Percentiles rank a stretch among this genome's conserved stretches.
Evolutionary conservation across 208 protist genomes (phyloP).

Genomic region (Trypanosoma conorhini): DNA sequence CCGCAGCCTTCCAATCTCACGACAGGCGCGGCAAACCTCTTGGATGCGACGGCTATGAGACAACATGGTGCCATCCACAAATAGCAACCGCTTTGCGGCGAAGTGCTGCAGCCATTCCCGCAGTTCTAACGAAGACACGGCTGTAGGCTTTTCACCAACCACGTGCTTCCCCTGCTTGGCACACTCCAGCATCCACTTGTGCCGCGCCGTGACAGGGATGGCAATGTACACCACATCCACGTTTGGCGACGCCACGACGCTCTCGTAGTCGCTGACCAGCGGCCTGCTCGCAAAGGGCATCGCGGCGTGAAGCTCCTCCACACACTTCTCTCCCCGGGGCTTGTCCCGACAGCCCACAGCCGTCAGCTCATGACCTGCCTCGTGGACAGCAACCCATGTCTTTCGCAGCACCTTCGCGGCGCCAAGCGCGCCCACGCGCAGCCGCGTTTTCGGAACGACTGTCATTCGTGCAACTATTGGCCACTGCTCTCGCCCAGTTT

Average conservation of each 20-base stretch:
- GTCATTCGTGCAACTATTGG: slow-evolving; percentile 3
- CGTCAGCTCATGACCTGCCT: slow-evolving; percentile 43
- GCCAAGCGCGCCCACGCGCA: slow-evolving; percentile 57
- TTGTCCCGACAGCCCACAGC: slow-evolving; percentile 49
- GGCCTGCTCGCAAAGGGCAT: slow-evolving; percentile 18
- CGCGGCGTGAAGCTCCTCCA: slow-evolving; percentile 22
- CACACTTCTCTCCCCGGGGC: slow-evolving; percentile 23
- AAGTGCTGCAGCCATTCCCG: slow-evolving; percentile 46
- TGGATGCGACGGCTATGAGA: slow-evolving; percentile 57
- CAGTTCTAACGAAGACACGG: slow-evolving; percentile 36
- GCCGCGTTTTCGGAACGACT: not conserved
- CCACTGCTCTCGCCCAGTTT: not conserved
- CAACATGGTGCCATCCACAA: slow-evolving; percentile 70
- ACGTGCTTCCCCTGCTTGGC: slow-evolving; percentile 65
- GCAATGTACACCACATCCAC: slow-evolving; percentile 81
- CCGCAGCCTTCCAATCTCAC: slow-evolving; percentile 33
- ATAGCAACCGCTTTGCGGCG: slow-evolving; percentile 50
- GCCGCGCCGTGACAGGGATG: slow-evolving; percentile 46
- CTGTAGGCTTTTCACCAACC: slow-evolving; percentile 68
- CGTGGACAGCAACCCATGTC: slow-evolving; percentile 41
- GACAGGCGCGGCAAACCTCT: slow-evolving; percentile 38
- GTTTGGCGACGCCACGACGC: slow-evolving; percentile 39
- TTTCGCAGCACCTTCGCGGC: slow-evolving; percentile 40
- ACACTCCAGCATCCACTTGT: slow-evolving; percentile 58
- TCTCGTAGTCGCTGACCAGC: slow-evolving; percentile 46